Evolutionary conservation across 495 filamentous ascomycete species (phyloP).

Genomic region (Lasiosphaeris hirsuta): DNA sequence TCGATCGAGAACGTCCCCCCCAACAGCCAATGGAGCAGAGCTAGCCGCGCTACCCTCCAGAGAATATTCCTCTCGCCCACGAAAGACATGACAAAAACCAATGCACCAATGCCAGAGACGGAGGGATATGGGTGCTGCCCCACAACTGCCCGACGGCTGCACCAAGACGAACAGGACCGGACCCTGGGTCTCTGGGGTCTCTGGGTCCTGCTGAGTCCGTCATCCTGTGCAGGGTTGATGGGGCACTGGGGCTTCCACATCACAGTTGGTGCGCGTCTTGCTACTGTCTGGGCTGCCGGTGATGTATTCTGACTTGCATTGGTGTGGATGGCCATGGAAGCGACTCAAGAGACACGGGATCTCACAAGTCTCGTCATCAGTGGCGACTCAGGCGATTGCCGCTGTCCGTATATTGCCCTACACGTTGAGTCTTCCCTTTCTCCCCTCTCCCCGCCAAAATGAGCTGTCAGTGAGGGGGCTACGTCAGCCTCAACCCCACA

Average conservation of each 20-base stretch:
- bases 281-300: too few relatives aligned
- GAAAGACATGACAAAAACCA: neutral
- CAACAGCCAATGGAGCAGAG: neutral
- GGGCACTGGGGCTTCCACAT: neutral
- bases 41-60: conserved; percentile 17
- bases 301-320: too few relatives aligned
- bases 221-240: conserved; percentile 12
- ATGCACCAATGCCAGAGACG: conserved; percentile 3
- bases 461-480: conserved; percentile 13
- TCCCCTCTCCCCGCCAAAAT: neutral
- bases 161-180: conserved; percentile 2
- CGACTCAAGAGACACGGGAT: neutral
- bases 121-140: conserved; percentile 9
- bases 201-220: neutral
- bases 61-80: neutral
- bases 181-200: neutral
- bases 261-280: too few relatives aligned
- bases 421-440: neutral
- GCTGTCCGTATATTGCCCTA: neutral
- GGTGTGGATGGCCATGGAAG: neutral
- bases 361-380: neutral
- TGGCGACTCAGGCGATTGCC: conserved; percentile 5
- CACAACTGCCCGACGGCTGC: conserved; percentile 19
- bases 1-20: conserved; percentile 13
- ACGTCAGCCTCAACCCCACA: conserved; percentile 26